Percentiles rank a stretch among this genome's conserved stretches.
These are phyloP conservation scores for Teunomyces lycoperdinae DNA, from an alignment of 805 yeast species.

Conservation along the genomic window DNA sequence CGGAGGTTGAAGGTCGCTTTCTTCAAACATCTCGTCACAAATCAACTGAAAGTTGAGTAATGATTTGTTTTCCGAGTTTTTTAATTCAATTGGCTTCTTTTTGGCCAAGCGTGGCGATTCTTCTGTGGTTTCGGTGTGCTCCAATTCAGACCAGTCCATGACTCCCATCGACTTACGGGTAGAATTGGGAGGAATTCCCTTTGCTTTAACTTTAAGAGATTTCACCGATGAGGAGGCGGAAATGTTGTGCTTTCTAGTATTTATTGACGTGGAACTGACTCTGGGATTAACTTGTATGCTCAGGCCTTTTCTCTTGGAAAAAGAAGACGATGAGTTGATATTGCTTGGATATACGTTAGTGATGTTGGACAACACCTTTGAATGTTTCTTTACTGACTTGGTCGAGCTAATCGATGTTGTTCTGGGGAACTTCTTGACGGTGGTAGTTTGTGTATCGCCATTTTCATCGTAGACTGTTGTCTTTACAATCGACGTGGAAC, in stretches of 20 bases:
- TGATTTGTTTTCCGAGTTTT: slow-evolving; percentile 15
- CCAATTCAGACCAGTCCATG: slow-evolving; percentile 16
- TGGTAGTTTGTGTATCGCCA: slow-evolving; percentile 20
- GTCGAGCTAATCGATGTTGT: slow-evolving; percentile 22
- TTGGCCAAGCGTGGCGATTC: background rate
- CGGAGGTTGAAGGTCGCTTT: background rate
- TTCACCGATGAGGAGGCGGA: slow-evolving; percentile 10
- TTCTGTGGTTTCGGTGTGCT: slow-evolving; percentile 6
- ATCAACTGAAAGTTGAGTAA: slow-evolving; percentile 29
- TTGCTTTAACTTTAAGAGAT: slow-evolving; percentile 12
- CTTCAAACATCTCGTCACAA: slow-evolving; percentile 29
- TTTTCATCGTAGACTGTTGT: slow-evolving; percentile 33
- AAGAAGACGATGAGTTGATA: slow-evolving; percentile 39
- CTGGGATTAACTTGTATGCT: slow-evolving; percentile 25
- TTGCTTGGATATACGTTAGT: slow-evolving; percentile 27
- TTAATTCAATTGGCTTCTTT: background rate
- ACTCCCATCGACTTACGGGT: slow-evolving; percentile 16
- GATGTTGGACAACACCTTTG: slow-evolving; percentile 29
- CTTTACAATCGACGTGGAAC: slow-evolving; percentile 39
- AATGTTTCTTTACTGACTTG: slow-evolving; percentile 18
- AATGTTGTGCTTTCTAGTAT: slow-evolving; percentile 1
- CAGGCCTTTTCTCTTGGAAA: slow-evolving; percentile 32
- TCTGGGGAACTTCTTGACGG: slow-evolving; percentile 20
- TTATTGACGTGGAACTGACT: slow-evolving; percentile 1
- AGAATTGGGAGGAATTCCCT: slow-evolving; percentile 16